Base-by-base conservation (phyloP, 495 filamentous ascomycete species). In the Talaromyces wortmannii region DNA sequence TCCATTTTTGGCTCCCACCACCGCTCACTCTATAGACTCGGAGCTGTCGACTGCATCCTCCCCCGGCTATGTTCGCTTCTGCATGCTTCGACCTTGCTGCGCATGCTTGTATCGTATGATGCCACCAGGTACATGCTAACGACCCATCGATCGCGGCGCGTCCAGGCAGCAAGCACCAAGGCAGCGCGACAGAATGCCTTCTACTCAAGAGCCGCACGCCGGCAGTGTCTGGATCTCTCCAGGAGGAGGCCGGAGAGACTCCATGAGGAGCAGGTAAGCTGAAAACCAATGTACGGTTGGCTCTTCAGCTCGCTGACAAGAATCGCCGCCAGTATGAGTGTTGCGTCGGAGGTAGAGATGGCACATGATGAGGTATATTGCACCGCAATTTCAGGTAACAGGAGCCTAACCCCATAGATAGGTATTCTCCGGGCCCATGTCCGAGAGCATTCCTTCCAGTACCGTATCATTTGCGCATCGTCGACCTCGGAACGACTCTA, bases 301-400 rank as follows among this genome's bases (percentile, higher is more conserved):
- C 33, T 13, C 30, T 10, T 36, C 32, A 23, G 18, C 36, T 36
- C 8, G 42, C 36, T 48, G 67, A 73, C 46, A 74, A 48, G 5
- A 23, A 46, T 23, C n/a, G 15, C n/a, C 53, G 30, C 31, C 61
- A 83, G 79, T 67, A 75, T 86, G 43, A 95, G 89, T 69, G 83
- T 96, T 60, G 83, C 95, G 42, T 89, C 88, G 33, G 92, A 97
- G 67, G 92, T 99, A n/a, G 94, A 96, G 66, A 99, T 99, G 94
- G 95, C 94, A 29, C 90, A 92, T 46, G 88, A 96, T 66, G 92
- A 97, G 80, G 90, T 92, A 59, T 23, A 29, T 23, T 2, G 6
- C 32, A 23, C 32, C 48, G n/a, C 10, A 15, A 16, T 48, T 18
- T 11, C 45, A 17, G 23, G 5, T 6, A 5, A 48, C 15, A 8